These are phyloP conservation scores for Eucalyptus tenuipes DNA, from an alignment of 345 rosid species.

Conservation along the genomic window DNA sequence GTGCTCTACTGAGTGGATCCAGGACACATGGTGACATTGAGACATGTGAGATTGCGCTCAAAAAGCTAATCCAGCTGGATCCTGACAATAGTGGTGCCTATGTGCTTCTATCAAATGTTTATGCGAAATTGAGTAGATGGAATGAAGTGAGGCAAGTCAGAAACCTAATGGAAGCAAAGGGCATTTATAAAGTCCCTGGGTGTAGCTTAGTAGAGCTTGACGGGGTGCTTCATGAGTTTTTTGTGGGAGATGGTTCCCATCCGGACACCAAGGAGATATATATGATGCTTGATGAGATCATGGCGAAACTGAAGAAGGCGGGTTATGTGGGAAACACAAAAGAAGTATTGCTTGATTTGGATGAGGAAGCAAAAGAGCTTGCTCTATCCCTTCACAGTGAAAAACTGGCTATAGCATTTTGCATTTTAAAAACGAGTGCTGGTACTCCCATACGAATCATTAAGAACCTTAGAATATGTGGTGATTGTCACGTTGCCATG, in stretches of 20 bases:
- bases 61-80: conserved; percentile 23
- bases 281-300: conserved; percentile 30
- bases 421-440: conserved; percentile 3
- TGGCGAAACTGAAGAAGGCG: conserved; percentile 22
- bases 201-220: conserved; percentile 33
- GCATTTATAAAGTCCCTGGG: conserved; percentile 35
- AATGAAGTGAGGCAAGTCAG: conserved; percentile 22
- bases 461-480: conserved; percentile 10
- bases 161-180: conserved; percentile 24
- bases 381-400: conserved; percentile 6
- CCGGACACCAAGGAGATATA: conserved; percentile 17
- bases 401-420: conserved; percentile 11
- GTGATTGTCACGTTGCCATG: conserved; percentile 3
- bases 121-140: conserved; percentile 33
- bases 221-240: conserved; percentile 34
- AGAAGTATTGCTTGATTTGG: conserved; percentile 38
- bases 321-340: conserved; percentile 31
- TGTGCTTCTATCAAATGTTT: conserved; percentile 28
- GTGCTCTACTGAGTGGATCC: conserved; percentile 33
- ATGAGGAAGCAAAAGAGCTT: conserved; percentile 13
- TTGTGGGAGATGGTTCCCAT: conserved; percentile 30
- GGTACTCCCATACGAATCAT: conserved; percentile 4
- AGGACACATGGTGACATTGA: conserved; percentile 27
- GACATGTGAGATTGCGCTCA: conserved; percentile 20
- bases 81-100: conserved; percentile 25